phyloP scores from a whole-genome alignment of 164 flowering plant species.

The Aristolochia fimbriata region DNA sequence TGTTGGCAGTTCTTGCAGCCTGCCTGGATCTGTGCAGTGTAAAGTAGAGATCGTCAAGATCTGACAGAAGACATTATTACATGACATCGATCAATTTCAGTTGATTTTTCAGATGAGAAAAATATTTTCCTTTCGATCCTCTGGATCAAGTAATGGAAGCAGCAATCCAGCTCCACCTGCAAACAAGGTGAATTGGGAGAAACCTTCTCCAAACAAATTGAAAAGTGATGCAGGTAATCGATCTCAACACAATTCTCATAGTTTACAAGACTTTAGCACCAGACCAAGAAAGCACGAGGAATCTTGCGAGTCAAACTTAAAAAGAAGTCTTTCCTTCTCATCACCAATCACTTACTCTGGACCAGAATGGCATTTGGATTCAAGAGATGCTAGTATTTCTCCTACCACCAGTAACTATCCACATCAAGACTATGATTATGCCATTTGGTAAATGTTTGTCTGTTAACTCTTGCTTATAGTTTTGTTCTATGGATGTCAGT shows the following conservation, averaged over 20 bases:
- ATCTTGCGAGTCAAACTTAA: slow-evolving; percentile 32
- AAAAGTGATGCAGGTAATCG: slow-evolving; percentile 9
- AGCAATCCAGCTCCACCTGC: too few species aligned
- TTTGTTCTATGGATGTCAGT: background rate
- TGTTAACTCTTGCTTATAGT: background rate
- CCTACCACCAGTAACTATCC: slow-evolving; percentile 24
- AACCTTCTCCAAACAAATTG: slow-evolving; percentile 30
- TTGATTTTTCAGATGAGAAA: too few species aligned
- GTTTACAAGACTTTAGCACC: slow-evolving; percentile 16
- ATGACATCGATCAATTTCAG: too few species aligned
- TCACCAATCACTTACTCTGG: slow-evolving; percentile 37
- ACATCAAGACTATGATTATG: slow-evolving; percentile 20
- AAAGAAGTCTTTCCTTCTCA: slow-evolving; percentile 74
- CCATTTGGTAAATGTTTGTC: slow-evolving; percentile 38
- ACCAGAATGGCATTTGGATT: slow-evolving; percentile 9
- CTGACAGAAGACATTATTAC: too few species aligned
- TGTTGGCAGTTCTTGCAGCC: too few species aligned
- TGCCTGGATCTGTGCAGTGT: too few species aligned
- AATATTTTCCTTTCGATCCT: too few species aligned
- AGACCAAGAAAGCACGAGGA: slow-evolving; percentile 28
- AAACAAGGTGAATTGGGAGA: background rate
- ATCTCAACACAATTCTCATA: slow-evolving; percentile 8
- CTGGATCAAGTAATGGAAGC: too few species aligned
- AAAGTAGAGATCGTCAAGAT: too few species aligned
- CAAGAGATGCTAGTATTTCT: slow-evolving; percentile 26